phyloP scores from a whole-genome alignment of 257 asterid species.

The Jasminum sambac region DNA sequence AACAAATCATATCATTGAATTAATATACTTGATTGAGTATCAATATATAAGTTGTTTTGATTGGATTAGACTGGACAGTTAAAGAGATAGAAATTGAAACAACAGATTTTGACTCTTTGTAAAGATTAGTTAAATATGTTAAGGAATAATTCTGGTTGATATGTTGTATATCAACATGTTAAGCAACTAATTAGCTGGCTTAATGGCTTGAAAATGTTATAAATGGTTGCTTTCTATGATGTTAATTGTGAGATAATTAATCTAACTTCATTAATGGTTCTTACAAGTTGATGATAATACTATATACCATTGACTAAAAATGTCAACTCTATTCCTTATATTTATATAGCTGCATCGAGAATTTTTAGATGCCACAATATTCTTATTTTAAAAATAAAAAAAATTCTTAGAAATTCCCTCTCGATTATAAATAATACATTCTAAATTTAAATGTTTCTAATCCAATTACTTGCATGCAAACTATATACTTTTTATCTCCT shows the following conservation, averaged over 20 bases:
- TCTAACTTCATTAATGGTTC: not conserved
- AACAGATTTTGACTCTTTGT: not conserved
- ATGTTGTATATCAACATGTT: not conserved
- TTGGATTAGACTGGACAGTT: no score
- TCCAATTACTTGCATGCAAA: no score
- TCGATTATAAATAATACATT: not conserved
- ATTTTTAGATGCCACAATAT: not conserved
- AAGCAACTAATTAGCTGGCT: not conserved
- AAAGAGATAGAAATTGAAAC: no score
- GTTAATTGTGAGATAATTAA: not conserved
- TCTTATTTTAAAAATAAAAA: not conserved
- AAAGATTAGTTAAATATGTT: not conserved
- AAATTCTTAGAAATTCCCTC: not conserved
- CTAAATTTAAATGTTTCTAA: not conserved
- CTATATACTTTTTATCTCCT: not conserved
- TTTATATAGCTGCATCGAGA: not conserved
- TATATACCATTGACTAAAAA: not conserved
- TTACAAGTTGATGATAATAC: not conserved
- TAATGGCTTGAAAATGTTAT: not conserved
- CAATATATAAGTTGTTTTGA: no score
- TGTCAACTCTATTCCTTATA: slow-evolving; percentile 21
- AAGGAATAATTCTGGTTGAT: not conserved
- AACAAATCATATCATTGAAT: no score
- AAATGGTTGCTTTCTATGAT: not conserved
- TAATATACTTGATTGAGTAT: no score